Percentiles rank a stretch among this genome's conserved stretches.
These are phyloP conservation scores for Suillus fuscotomentosus DNA, from an alignment of 768 basidiomycete species.

Conservation along the genomic window DNA sequence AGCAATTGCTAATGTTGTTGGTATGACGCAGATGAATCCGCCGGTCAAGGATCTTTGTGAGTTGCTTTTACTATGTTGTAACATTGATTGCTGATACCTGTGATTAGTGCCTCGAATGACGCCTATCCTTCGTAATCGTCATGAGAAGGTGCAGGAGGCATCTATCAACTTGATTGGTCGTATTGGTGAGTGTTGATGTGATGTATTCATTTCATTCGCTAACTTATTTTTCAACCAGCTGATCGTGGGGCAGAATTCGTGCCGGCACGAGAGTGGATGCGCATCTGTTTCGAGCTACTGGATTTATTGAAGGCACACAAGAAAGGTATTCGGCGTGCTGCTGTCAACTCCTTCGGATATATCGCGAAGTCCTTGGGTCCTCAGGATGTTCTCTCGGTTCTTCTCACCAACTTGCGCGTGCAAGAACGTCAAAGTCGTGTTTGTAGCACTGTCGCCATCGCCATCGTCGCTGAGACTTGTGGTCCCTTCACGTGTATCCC, in stretches of 20 bases:
- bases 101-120: constrained; percentile 96
- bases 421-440: constrained; percentile 99
- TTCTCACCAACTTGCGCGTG: constrained; percentile 94
- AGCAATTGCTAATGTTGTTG: constrained; percentile 98
- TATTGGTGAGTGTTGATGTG: constrained; percentile 51
- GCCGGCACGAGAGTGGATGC: constrained; percentile 99
- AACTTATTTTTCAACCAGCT: constrained; percentile 40
- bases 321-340: constrained; percentile 97
- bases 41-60: constrained; percentile 97
- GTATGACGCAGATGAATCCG: constrained; percentile 99
- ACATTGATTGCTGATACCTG: constrained; percentile 4
- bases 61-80: constrained; percentile 25
- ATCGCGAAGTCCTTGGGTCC: constrained; percentile 99
- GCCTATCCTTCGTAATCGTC: constrained; percentile 97
- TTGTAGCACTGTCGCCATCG: constrained; percentile 97
- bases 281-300: constrained; percentile 97
- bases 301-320: constrained; percentile 99
- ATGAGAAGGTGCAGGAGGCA: constrained; percentile 99
- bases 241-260: constrained; percentile 99
- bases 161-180: constrained; percentile 99
- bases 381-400: constrained; percentile 93
- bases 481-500: constrained; percentile 99
- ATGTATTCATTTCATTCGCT: neutral
- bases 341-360: constrained; percentile 99
- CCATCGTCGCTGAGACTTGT: constrained; percentile 92